Base-by-base conservation (phyloP, 1,284 basidiomycete genomes). In the Ceratobasidium theobromae region DNA sequence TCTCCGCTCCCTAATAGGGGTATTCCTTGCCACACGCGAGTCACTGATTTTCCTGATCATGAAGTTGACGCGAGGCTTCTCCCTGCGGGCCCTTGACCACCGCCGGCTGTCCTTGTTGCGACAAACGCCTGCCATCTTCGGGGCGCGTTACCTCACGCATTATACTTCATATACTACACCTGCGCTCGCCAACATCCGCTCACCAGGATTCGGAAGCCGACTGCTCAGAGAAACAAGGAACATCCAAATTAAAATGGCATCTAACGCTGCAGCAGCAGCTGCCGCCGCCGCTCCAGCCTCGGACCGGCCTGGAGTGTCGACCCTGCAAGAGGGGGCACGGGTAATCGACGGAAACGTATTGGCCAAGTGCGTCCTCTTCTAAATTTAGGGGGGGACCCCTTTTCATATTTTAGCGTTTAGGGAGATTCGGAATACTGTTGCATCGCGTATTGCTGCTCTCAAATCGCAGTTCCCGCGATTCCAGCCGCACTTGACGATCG, bases 341-440 rank as follows among this genome's bases (percentile, higher is more conserved):
- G 76, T 89, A 73, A 94, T 99, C 75, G 93, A 98, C 74, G 96
- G 96, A 30, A 93, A 84, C 58, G 86, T 85, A 49, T 80, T 96
- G 69, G 93, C 96, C 72, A 93, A 92, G 95, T 95, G 73, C 70
- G 83, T 76, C 27, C n/a, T 30, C n/a, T 16, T 66, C 28, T 33
- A 16, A 25, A 30, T 33, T 55, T 38, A 28, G 23, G 46, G 67
- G 6, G 67, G 32, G 66, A 51, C 46, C 40, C 52, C 46, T 62
- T 68, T 66, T 41, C 27, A 54, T 27, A 23, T 65, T 32, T 65
- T 48, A 40, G 60, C 12, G 4, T 18, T 4, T 18, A 64, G 60
- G 53, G 60, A 64, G 11, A 86, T 95, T 73, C 90, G 95, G 69
- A 81, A 86, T 65, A 81, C 83, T 70, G 88, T 95, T 71, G 82